Percentiles rank a stretch among this genome's conserved stretches.
phyloP scores from a whole-genome alignment of 164 flowering plant genomes.

The Warburgia ugandensis region DNA sequence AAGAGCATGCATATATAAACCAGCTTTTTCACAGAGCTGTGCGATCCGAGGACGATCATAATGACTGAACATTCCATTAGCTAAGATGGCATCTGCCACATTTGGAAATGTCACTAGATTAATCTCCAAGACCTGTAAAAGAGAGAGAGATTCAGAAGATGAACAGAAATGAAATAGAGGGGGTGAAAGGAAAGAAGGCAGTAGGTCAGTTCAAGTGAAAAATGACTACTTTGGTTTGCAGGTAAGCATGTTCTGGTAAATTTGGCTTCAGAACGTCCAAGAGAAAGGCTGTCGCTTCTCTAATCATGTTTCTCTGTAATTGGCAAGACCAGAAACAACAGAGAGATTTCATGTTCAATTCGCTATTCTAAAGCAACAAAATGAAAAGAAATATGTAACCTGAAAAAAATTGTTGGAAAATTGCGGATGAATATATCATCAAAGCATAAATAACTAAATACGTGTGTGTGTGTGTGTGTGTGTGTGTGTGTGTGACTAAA shows the following conservation, averaged over 20 bases:
- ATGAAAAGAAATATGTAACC: background rate
- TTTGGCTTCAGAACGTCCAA: slow-evolving; percentile 79
- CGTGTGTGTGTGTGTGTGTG: too few relatives aligned
- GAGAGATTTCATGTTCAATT: too few relatives aligned
- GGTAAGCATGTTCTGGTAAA: slow-evolving; percentile 66
- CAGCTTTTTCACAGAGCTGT: slow-evolving; percentile 99
- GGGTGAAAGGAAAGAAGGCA: background rate
- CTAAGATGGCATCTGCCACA: slow-evolving; percentile 98
- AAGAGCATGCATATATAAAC: slow-evolving; percentile 80
- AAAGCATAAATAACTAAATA: too few relatives aligned
- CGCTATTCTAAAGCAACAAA: too few relatives aligned
- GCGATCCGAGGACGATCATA: slow-evolving; percentile 98
- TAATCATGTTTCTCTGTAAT: slow-evolving; percentile 69
- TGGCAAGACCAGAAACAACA: slow-evolving; percentile 1
- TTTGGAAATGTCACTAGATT: slow-evolving; percentile 96
- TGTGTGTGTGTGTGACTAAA: too few relatives aligned
- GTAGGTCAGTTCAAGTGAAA: background rate
- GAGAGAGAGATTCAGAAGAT: slow-evolving; percentile 1
- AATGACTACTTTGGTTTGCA: slow-evolving; percentile 60
- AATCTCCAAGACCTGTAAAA: slow-evolving; percentile 81
- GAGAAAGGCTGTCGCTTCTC: slow-evolving; percentile 81
- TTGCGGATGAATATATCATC: background rate
- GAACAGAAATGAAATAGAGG: background rate
- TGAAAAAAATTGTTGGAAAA: background rate
- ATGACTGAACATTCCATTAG: slow-evolving; percentile 99